Evolutionary conservation across 768 basidiomycete species (phyloP).

Genomic region (Mycena olivaceomarginata): DNA sequence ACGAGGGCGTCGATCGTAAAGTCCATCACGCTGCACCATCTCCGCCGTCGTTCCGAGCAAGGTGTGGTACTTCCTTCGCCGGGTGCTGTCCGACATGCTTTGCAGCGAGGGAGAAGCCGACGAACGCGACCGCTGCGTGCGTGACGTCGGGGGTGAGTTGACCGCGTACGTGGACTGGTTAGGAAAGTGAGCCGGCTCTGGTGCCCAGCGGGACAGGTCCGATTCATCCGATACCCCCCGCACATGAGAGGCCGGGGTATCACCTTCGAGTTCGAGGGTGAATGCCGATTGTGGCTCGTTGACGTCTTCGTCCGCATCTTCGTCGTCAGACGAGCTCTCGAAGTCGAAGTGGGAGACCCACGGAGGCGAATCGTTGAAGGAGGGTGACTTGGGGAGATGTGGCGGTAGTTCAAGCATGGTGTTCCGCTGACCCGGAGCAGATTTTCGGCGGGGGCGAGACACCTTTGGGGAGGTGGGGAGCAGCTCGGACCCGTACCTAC

Average conservation of each 20-base stretch:
- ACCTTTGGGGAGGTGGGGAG: neutral
- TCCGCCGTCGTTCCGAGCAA: slow-evolving; percentile 33
- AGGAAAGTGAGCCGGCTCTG: slow-evolving; percentile 33
- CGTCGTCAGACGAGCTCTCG: slow-evolving; percentile 33
- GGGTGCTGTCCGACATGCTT: slow-evolving; percentile 11
- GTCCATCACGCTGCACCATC: slow-evolving; percentile 36
- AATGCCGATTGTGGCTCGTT: neutral
- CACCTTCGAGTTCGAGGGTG: slow-evolving; percentile 24
- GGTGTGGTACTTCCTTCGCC: slow-evolving; percentile 15
- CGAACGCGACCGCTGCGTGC: slow-evolving; percentile 20
- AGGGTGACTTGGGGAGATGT: slow-evolving; percentile 33
- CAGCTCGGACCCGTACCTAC: neutral
- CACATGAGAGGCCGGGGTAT: neutral
- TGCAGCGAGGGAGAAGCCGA: slow-evolving; percentile 23
- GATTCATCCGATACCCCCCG: slow-evolving; percentile 9
- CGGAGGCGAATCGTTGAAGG: slow-evolving; percentile 25
- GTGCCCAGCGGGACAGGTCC: slow-evolving; percentile 38
- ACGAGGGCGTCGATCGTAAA: slow-evolving; percentile 39
- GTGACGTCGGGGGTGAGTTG: slow-evolving; percentile 3
- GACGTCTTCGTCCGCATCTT: slow-evolving; percentile 21
- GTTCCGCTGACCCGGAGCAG: slow-evolving; percentile 18
- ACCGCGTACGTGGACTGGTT: slow-evolving; percentile 14
- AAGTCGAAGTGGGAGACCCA: slow-evolving; percentile 42
- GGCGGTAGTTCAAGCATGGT: slow-evolving; percentile 8
- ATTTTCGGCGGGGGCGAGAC: slow-evolving; percentile 21